Percentiles rank a stretch among this genome's conserved stretches.
phyloP scores from a whole-genome alignment of 2,329 filamentous ascomycete genomes.

The Arthrobotrys entomopaga region DNA sequence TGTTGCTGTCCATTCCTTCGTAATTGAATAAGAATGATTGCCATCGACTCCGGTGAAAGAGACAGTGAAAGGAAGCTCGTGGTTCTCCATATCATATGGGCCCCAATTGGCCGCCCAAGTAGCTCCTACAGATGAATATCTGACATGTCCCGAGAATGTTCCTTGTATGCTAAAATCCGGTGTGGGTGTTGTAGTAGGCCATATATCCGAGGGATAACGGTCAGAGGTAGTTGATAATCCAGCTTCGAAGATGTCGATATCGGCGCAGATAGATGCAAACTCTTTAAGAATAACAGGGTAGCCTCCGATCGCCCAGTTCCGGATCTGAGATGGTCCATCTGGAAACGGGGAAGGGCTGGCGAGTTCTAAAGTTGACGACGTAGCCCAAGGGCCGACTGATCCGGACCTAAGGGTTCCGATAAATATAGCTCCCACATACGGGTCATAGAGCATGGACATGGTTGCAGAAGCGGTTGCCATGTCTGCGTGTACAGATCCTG shows the following conservation, averaged over 20 bases:
- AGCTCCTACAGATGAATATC: constrained; percentile 10
- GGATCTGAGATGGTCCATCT: not conserved
- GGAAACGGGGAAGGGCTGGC: constrained; percentile 28
- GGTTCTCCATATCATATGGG: constrained; percentile 3
- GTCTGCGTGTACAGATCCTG: constrained; percentile 7
- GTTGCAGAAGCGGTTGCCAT: not conserved
- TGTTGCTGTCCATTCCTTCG: constrained; percentile 12
- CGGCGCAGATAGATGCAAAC: not conserved
- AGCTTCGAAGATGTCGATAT: not conserved
- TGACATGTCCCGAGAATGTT: not conserved
- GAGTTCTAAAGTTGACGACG: not conserved
- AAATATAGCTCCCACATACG: not conserved
- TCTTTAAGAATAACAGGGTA: constrained; percentile 8
- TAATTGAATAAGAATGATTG: constrained; percentile 1
- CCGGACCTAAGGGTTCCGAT: constrained; percentile 8
- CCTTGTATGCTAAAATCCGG: constrained; percentile 8
- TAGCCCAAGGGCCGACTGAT: constrained; percentile 29
- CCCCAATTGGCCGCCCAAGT: constrained; percentile 30
- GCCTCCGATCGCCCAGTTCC: constrained; percentile 1
- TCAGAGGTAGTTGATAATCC: not conserved
- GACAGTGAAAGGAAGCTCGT: constrained; percentile 19
- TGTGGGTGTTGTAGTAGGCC: not conserved
- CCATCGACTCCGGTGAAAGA: constrained; percentile 16
- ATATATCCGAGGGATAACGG: not conserved
- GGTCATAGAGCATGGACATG: constrained; percentile 17